Conservation (phyloP, 148 eudicot species). For the Fagopyrum esculentum region DNA sequence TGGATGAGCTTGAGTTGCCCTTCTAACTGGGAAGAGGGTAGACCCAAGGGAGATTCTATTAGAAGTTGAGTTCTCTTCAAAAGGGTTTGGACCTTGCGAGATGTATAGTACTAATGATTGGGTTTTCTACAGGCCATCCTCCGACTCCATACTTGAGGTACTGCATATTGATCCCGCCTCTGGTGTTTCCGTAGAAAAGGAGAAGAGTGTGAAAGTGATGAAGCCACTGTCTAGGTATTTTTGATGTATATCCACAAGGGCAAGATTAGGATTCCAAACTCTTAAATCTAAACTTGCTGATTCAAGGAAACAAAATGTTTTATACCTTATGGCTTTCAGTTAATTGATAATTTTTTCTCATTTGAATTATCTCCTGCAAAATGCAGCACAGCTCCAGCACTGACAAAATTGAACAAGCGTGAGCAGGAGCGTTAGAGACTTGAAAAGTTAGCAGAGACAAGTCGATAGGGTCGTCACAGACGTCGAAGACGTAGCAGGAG, state of each 20-base stretch:
- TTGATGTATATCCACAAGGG: neutral
- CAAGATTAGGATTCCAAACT: neutral
- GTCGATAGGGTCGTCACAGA: slow-evolving; percentile 56
- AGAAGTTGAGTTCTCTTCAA: slow-evolving; percentile 42
- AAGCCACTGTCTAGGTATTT: slow-evolving; percentile 59
- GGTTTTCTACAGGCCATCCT: slow-evolving; percentile 69
- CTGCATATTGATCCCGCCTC: slow-evolving; percentile 95
- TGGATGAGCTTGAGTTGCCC: slow-evolving; percentile 33
- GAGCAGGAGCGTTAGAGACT: slow-evolving; percentile 88
- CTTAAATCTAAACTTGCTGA: neutral
- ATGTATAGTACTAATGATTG: slow-evolving; percentile 29
- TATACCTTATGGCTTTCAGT: neutral
- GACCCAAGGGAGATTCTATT: slow-evolving; percentile 40
- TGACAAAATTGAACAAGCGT: slow-evolving; percentile 44
- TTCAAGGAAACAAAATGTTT: neutral
- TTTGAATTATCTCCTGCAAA: slow-evolving; percentile 1
- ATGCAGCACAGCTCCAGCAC: slow-evolving; percentile 31
- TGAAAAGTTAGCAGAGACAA: slow-evolving; percentile 92
- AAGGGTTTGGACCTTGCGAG: slow-evolving; percentile 19
- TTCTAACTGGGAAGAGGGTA: slow-evolving; percentile 35
- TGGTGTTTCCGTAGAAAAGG: slow-evolving; percentile 77
- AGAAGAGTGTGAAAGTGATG: slow-evolving; percentile 50
- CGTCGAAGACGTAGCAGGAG: slow-evolving; percentile 87
- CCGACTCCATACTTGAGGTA: slow-evolving; percentile 90
- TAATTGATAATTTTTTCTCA: slow-evolving; percentile 1